Evolutionary conservation across 2,329 filamentous ascomycete species (phyloP).

Genomic region (Phialemonium atrogriseum): DNA sequence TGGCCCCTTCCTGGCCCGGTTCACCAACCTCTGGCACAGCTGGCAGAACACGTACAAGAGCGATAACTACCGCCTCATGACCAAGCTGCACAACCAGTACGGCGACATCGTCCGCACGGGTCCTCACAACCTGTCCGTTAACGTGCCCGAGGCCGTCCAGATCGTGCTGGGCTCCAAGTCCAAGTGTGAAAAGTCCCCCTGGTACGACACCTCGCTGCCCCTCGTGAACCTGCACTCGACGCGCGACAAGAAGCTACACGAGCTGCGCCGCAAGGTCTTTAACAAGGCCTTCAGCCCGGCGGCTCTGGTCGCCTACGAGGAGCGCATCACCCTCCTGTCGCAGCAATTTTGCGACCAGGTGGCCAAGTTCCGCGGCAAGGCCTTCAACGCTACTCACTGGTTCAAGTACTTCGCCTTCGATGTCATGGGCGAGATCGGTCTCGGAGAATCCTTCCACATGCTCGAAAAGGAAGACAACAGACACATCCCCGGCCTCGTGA

Average conservation of each 20-base stretch:
- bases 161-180: constrained; percentile 7
- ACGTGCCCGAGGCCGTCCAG: constrained; percentile 8
- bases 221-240: constrained; percentile 10
- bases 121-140: constrained; percentile 11
- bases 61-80: constrained; percentile 8
- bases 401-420: constrained; percentile 23
- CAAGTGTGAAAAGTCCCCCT: constrained; percentile 9
- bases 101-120: constrained; percentile 7
- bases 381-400: constrained; percentile 16
- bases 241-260: constrained; percentile 9
- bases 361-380: constrained; percentile 4
- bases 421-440: constrained; percentile 24
- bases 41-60: constrained; percentile 2
- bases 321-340: constrained; percentile 12
- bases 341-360: constrained; percentile 13
- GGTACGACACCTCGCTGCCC: constrained; percentile 11
- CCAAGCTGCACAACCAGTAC: constrained; percentile 3
- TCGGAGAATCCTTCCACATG: constrained; percentile 21
- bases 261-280: constrained; percentile 9
- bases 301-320: constrained; percentile 17
- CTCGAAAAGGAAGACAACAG: constrained; percentile 13
- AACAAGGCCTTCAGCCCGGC: constrained; percentile 8
- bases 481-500: constrained; percentile 9
- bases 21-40: constrained; percentile 7
- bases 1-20: constrained; percentile 6